phyloP scores from a whole-genome alignment of 208 protist species.

The Strigomonas culicis region DNA sequence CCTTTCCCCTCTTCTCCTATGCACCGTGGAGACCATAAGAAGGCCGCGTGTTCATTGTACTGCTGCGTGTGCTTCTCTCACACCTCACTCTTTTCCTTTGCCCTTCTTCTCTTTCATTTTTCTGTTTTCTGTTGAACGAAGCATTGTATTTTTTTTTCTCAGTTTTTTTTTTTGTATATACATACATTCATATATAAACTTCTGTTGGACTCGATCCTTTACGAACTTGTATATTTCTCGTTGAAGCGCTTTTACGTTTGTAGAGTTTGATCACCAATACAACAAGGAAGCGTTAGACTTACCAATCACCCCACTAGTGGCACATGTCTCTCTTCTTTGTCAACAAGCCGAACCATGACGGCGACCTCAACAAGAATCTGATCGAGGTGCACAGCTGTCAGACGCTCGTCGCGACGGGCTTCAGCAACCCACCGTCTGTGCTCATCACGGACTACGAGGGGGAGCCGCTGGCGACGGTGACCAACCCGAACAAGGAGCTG shows the following conservation, averaged over 20 bases:
- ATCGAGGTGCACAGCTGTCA: constrained; percentile 47
- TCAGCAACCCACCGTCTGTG: constrained; percentile 52
- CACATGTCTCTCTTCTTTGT: constrained; percentile 74
- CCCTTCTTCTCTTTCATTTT: neutral
- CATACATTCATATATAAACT: neutral
- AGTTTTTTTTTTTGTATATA: neutral
- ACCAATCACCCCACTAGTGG: too few relatives aligned
- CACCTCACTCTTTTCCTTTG: constrained; percentile 1
- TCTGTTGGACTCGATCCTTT: neutral
- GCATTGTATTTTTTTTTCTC: neutral
- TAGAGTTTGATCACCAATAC: neutral
- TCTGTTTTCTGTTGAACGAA: neutral
- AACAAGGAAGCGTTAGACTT: constrained; percentile 1
- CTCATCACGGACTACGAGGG: constrained; percentile 81
- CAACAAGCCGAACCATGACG: constrained; percentile 56
- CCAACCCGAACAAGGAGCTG: constrained; percentile 27
- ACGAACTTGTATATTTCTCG: constrained; percentile 16
- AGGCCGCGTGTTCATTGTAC: too few relatives aligned
- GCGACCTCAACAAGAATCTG: constrained; percentile 46
- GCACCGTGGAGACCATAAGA: too few relatives aligned
- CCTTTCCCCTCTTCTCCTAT: neutral
- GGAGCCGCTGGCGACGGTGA: constrained; percentile 51
- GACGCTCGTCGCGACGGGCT: constrained; percentile 69
- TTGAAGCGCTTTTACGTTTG: constrained; percentile 6
- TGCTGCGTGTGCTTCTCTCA: too few relatives aligned